A percentile compares a stretch with the other conserved stretches of the same genome.
Evolutionary conservation across 306 rosid genomes (phyloP).

Genomic region (Lathyrus aphaca): DNA sequence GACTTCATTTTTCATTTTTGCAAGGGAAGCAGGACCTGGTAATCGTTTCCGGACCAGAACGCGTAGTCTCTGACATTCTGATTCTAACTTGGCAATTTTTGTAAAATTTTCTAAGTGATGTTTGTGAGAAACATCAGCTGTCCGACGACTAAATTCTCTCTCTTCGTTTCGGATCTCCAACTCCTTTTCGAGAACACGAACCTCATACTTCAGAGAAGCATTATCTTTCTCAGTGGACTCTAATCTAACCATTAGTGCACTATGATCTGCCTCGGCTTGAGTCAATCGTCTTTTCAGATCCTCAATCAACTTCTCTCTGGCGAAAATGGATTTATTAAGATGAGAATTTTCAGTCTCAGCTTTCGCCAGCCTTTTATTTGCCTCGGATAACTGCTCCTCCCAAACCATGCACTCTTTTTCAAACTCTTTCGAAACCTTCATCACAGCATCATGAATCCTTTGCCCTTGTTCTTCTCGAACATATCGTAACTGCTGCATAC

Average conservation of each 20-base stretch:
- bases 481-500: conserved; percentile 85
- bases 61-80: conserved; percentile 92
- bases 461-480: conserved; percentile 86
- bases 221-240: conserved; percentile 73
- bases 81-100: conserved; percentile 79
- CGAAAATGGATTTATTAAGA: conserved; percentile 58
- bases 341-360: conserved; percentile 62
- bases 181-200: conserved; percentile 86
- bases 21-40: conserved; percentile 92
- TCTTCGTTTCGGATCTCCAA: conserved; percentile 93
- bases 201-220: conserved; percentile 68
- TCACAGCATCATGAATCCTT: conserved; percentile 76
- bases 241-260: conserved; percentile 61
- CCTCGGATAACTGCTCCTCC: conserved; percentile 69
- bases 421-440: conserved; percentile 69
- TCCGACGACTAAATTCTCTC: conserved; percentile 75
- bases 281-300: conserved; percentile 63
- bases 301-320: conserved; percentile 69
- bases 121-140: conserved; percentile 76
- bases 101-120: conserved; percentile 74
- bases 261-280: conserved; percentile 61
- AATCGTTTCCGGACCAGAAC: conserved; percentile 78
- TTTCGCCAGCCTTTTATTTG: conserved; percentile 62
- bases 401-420: conserved; percentile 57
- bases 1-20: conserved; percentile 85